These are phyloP conservation scores for Nannochloropsis gaditana DNA, from an alignment of 108 stramenopile species.

Conservation along the genomic window DNA sequence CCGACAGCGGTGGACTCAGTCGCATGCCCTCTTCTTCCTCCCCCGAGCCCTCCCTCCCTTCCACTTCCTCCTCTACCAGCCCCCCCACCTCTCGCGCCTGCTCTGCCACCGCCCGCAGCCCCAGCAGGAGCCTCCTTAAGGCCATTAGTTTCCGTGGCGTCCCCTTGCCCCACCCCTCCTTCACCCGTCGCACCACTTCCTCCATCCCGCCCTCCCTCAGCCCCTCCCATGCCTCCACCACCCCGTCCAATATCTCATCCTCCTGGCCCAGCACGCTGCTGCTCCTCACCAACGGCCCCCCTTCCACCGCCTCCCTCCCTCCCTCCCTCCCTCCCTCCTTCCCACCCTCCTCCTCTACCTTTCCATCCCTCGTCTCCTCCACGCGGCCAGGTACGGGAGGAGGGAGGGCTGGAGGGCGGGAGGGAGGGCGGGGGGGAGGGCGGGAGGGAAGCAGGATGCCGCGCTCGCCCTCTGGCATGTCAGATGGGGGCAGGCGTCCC, in stretches of 20 bases:
- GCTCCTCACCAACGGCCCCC: background rate
- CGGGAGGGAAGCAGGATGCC: background rate
- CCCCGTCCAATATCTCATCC: background rate
- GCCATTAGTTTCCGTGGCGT: background rate
- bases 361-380: no score
- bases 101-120: background rate
- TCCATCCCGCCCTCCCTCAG: background rate
- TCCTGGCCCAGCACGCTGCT: background rate
- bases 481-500: background rate
- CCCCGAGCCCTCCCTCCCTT: background rate
- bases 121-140: background rate
- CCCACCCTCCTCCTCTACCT: background rate
- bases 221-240: background rate
- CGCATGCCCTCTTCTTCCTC: background rate
- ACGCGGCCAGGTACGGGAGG: no score
- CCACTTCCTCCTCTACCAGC: background rate
- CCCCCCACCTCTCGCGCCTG: background rate
- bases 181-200: background rate
- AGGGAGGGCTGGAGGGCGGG: background rate
- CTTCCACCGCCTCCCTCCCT: background rate
- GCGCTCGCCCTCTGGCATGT: background rate
- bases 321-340: conserved; percentile 1
- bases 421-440: background rate
- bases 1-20: background rate
- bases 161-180: background rate